Percentiles rank a stretch among this genome's conserved stretches.
phyloP scores from a whole-genome alignment of 2,329 filamentous ascomycete species.

The Ceratocystis variospora region DNA sequence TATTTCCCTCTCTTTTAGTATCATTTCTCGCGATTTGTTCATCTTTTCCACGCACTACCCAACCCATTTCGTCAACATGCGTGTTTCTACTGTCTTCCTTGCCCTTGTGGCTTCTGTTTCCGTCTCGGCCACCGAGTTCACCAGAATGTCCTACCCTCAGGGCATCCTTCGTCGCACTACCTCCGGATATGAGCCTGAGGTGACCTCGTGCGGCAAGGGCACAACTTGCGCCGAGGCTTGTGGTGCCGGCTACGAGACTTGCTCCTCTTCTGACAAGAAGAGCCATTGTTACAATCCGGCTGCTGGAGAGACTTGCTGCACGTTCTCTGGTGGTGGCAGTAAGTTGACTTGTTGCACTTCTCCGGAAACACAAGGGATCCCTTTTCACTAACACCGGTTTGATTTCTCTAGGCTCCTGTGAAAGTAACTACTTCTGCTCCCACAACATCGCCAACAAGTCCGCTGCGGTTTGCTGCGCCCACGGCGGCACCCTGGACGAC shows the following conservation, averaged over 20 bases:
- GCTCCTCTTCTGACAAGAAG: conserved; percentile 34
- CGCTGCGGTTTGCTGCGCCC: conserved; percentile 42
- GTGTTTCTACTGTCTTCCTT: conserved; percentile 28
- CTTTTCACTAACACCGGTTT: conserved; percentile 10
- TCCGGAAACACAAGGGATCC: background rate
- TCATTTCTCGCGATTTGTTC: background rate
- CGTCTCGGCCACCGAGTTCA: conserved; percentile 25
- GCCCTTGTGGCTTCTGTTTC: conserved; percentile 26
- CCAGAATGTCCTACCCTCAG: conserved; percentile 28
- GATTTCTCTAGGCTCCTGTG: conserved; percentile 40
- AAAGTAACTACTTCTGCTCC: conserved; percentile 49
- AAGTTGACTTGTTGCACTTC: conserved; percentile 24
- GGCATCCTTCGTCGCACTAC: conserved; percentile 32
- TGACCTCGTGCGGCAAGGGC: conserved; percentile 36
- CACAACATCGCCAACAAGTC: conserved; percentile 30
- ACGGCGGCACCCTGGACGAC: conserved; percentile 37
- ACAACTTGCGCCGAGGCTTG: conserved; percentile 42
- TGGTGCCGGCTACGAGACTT: conserved; percentile 36
- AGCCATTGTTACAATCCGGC: conserved; percentile 46
- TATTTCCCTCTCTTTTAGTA: conserved; percentile 9
- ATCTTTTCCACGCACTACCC: background rate
- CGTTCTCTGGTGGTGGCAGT: conserved; percentile 40
- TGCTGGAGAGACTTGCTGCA: conserved; percentile 43
- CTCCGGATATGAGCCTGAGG: conserved; percentile 36
- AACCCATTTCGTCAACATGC: conserved; percentile 20